Conservation (phyloP, 2,329 filamentous ascomycete species). For the Penicillium sp. region DNA sequence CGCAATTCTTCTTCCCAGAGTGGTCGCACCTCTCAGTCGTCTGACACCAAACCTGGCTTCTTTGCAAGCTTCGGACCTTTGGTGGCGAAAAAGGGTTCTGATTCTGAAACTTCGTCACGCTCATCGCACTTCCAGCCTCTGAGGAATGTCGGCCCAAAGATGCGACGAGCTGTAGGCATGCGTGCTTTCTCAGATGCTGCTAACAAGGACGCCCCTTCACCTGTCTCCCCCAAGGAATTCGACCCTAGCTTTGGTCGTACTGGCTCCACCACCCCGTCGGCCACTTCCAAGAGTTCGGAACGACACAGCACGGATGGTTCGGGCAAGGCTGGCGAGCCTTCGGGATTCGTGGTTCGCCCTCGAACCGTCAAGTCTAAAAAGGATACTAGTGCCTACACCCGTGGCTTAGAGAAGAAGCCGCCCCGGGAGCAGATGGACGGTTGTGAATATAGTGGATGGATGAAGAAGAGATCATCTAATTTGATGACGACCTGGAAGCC, state of each 20-base stretch:
- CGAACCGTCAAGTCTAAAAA: slow-evolving; percentile 77
- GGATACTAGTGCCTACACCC: slow-evolving; percentile 88
- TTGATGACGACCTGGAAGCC: slow-evolving; percentile 98
- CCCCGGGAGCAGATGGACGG: slow-evolving; percentile 81
- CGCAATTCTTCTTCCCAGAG: slow-evolving; percentile 47
- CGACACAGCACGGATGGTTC: slow-evolving; percentile 70
- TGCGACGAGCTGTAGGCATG: slow-evolving; percentile 66
- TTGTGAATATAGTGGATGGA: slow-evolving; percentile 96
- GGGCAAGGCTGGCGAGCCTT: slow-evolving; percentile 49
- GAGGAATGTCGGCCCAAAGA: slow-evolving; percentile 56
- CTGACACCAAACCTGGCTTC: slow-evolving; percentile 53
- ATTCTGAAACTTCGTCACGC: slow-evolving; percentile 53
- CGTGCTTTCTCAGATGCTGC: slow-evolving; percentile 79
- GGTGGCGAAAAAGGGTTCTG: slow-evolving; percentile 41
- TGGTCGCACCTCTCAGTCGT: slow-evolving; percentile 46
- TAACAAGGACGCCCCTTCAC: slow-evolving; percentile 52
- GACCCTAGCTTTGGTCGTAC: slow-evolving; percentile 70
- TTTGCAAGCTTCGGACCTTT: slow-evolving; percentile 50
- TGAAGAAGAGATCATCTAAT: slow-evolving; percentile 98
- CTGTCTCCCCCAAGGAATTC: slow-evolving; percentile 52
- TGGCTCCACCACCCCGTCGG: slow-evolving; percentile 68
- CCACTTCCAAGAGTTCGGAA: slow-evolving; percentile 70
- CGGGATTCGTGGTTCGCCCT: slow-evolving; percentile 51
- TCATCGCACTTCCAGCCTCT: slow-evolving; percentile 50
- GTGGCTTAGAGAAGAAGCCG: slow-evolving; percentile 76